Conservation (phyloP, 1,284 basidiomycete genomes). For the Sphagnurus paluster region DNA sequence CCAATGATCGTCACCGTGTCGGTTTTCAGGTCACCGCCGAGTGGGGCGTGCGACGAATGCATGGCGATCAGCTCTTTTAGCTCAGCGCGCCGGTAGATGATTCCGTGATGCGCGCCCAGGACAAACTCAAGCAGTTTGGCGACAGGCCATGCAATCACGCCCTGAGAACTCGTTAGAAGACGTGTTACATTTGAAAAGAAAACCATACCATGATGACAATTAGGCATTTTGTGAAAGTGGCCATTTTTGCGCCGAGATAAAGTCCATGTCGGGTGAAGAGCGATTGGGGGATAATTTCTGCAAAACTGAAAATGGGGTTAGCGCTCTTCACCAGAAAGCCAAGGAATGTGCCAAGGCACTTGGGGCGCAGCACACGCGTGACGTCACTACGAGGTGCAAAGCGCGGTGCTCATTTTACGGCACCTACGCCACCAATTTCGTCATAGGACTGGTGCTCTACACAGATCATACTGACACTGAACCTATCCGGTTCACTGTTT, state of each 20-base stretch:
- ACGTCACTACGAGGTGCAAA: conserved; percentile 27
- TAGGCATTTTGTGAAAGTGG: conserved; percentile 69
- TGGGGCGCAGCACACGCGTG: conserved; percentile 26
- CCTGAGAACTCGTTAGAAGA: conserved; percentile 37
- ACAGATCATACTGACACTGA: too few relatives aligned
- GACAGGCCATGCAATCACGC: conserved; percentile 80
- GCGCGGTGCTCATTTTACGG: too few relatives aligned
- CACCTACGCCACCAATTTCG: too few relatives aligned
- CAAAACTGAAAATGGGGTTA: conserved; percentile 51
- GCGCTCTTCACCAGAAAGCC: too few relatives aligned
- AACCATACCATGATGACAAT: conserved; percentile 64
- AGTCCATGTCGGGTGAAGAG: conserved; percentile 92
- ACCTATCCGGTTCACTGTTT: too few relatives aligned
- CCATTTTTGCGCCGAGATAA: conserved; percentile 89
- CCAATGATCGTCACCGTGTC: conserved; percentile 80
- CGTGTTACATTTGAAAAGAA: neutral
- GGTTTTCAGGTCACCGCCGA: conserved; percentile 69
- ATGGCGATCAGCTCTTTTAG: conserved; percentile 75
- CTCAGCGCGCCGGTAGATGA: conserved; percentile 61
- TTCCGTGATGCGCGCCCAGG: conserved; percentile 64
- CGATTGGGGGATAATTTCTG: conserved; percentile 91
- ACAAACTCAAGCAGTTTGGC: conserved; percentile 69
- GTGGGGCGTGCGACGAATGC: conserved; percentile 57
- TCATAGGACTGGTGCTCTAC: too few relatives aligned
- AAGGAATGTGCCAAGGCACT: neutral